Percentiles rank a stretch among this genome's conserved stretches.
phyloP scores from a whole-genome alignment of 768 basidiomycete genomes.

The Lentinula sp. region DNA sequence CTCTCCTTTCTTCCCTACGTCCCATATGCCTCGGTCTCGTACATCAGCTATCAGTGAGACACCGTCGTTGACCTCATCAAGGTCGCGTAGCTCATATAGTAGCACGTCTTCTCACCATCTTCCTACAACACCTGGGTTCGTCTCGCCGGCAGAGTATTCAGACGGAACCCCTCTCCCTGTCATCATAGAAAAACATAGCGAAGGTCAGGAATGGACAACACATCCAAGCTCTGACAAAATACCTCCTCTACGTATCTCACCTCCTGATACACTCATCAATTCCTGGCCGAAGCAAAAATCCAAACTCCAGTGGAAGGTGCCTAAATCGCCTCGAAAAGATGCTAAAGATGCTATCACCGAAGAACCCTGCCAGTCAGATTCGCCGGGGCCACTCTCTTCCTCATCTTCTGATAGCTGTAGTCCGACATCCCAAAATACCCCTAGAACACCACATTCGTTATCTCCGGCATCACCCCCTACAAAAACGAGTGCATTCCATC shows the following conservation, averaged over 20 bases:
- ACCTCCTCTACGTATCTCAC: not conserved
- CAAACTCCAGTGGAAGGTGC: not conserved
- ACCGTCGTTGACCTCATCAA: slow-evolving; percentile 42
- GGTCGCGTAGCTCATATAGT: slow-evolving; percentile 28
- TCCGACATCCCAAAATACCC: not conserved
- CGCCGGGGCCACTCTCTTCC: not conserved
- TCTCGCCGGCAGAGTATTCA: slow-evolving; percentile 16
- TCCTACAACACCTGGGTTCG: slow-evolving; percentile 24
- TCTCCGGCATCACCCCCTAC: slow-evolving; percentile 10
- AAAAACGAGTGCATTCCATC: slow-evolving; percentile 13
- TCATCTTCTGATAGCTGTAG: not conserved
- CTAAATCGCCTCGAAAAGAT: not conserved
- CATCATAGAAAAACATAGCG: slow-evolving; percentile 28
- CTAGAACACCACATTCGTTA: not conserved
- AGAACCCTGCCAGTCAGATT: slow-evolving; percentile 13
- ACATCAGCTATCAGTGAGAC: slow-evolving; percentile 29
- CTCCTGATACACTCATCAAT: not conserved
- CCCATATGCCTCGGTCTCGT: slow-evolving; percentile 27
- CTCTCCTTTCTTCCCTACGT: slow-evolving; percentile 13
- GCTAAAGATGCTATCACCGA: not conserved
- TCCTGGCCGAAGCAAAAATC: slow-evolving; percentile 24
- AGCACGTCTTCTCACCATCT: slow-evolving; percentile 21
- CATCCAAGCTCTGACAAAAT: not conserved
- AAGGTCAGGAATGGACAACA: slow-evolving; percentile 10
- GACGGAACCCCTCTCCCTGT: slow-evolving; percentile 23